Conservation (phyloP, 2,329 filamentous ascomycete species). For the Fusarium multiceps region DNA sequence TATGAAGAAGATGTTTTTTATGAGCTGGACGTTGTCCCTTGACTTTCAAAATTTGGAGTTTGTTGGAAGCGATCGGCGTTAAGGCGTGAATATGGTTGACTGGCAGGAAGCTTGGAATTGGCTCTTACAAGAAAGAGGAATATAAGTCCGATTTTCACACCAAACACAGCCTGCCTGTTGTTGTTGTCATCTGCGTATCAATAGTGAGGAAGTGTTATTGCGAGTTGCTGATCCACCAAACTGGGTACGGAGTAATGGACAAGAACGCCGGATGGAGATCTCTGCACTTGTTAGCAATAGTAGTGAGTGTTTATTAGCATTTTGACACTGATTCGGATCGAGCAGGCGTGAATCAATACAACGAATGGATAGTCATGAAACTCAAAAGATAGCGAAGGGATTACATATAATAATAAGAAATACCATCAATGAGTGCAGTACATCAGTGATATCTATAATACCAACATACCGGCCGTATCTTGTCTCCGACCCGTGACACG, state of each 20-base stretch:
- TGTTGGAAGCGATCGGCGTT: background rate
- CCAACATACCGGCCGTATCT: background rate
- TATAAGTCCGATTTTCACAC: background rate
- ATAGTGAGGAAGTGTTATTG: background rate
- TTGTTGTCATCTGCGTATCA: background rate
- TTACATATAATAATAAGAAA: background rate
- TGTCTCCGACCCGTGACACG: slow-evolving; percentile 27
- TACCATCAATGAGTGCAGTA: background rate
- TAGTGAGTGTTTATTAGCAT: background rate
- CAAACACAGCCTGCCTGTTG: background rate
- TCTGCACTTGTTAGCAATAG: background rate
- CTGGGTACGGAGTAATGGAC: slow-evolving; percentile 11
- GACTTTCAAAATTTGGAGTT: background rate
- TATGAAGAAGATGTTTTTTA: background rate
- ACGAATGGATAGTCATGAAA: background rate
- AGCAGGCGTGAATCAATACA: background rate
- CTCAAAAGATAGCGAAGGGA: background rate
- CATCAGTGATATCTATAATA: background rate
- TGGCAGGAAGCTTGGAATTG: background rate
- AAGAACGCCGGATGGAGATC: slow-evolving; percentile 1
- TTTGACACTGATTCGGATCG: background rate
- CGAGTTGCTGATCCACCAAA: background rate
- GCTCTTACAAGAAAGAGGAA: too few species aligned
- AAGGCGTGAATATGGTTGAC: background rate
- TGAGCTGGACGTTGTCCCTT: background rate